phyloP scores from a whole-genome alignment of 1,139 yeast genomes.

The Meyerozyma elateridarum region DNA sequence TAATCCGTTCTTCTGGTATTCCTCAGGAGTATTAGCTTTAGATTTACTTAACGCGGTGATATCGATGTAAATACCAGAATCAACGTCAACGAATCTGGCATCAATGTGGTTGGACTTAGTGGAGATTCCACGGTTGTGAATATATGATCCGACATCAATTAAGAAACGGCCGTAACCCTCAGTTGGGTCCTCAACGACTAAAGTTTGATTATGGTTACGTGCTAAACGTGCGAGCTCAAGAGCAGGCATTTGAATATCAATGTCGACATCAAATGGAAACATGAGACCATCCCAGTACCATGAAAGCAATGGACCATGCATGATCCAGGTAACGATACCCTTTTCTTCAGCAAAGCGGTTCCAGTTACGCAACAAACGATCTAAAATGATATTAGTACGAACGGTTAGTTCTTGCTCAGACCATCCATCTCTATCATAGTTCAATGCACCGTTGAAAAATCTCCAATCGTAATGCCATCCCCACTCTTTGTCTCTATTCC shows the following conservation, averaged over 20 bases:
- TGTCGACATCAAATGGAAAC: constrained; percentile 20
- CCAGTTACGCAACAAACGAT: constrained; percentile 21
- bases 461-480: constrained; percentile 25
- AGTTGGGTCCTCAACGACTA: constrained; percentile 20
- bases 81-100: constrained; percentile 25
- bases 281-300: constrained; percentile 22
- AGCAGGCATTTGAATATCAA: constrained; percentile 21
- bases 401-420: constrained; percentile 13
- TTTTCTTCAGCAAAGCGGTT: constrained; percentile 24
- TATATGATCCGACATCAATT: constrained; percentile 22
- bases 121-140: constrained; percentile 21
- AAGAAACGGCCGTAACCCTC: constrained; percentile 24
- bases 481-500: constrained; percentile 22
- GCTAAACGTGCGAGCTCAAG: constrained; percentile 15
- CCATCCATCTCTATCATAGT: constrained; percentile 16
- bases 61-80: constrained; percentile 25
- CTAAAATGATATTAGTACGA: constrained; percentile 21
- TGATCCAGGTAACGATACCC: constrained; percentile 25
- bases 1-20: constrained; percentile 9
- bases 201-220: constrained; percentile 16
- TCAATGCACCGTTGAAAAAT: constrained; percentile 17
- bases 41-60: constrained; percentile 22
- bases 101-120: constrained; percentile 20
- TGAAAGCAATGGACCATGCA: constrained; percentile 19
- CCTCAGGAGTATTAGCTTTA: constrained; percentile 10